phyloP scores from a whole-genome alignment of 192 early-diverging fungal species.

The Coemansia sp. region DNA sequence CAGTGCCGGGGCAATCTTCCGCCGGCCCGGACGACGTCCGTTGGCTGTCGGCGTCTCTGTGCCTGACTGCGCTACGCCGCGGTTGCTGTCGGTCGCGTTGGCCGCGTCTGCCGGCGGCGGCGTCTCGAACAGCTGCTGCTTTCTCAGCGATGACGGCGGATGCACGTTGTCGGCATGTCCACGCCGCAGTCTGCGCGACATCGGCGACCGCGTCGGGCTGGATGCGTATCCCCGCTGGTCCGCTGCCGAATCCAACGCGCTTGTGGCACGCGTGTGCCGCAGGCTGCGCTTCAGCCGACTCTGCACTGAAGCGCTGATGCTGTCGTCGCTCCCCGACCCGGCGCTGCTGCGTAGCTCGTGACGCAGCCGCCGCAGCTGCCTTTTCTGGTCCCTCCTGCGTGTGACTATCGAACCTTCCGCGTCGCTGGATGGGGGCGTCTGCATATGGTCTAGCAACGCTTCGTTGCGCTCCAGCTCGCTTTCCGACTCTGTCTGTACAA shows the following conservation, averaged over 20 bases:
- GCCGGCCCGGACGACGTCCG: neutral
- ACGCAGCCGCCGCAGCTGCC: neutral
- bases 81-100: neutral
- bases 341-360: neutral
- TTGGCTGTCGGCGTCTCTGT: neutral
- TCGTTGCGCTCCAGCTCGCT: slow-evolving; percentile 9
- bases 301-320: neutral
- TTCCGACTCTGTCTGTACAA: slow-evolving; percentile 17
- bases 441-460: slow-evolving; percentile 1
- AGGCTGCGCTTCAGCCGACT: neutral
- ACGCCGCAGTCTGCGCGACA: slow-evolving; percentile 22
- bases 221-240: slow-evolving; percentile 32
- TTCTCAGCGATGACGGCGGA: slow-evolving; percentile 10
- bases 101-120: neutral
- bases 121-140: slow-evolving; percentile 7
- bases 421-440: slow-evolving; percentile 1
- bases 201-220: slow-evolving; percentile 19
- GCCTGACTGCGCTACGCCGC: neutral
- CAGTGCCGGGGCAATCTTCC: slow-evolving; percentile 22
- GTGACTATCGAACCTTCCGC: neutral
- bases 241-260: neutral
- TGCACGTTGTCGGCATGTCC: slow-evolving; percentile 27
- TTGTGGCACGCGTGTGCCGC: neutral
- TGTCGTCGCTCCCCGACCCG: neutral
- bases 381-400: neutral